Base-by-base conservation (phyloP, 768 basidiomycete species). In the Boletus speciosus region DNA sequence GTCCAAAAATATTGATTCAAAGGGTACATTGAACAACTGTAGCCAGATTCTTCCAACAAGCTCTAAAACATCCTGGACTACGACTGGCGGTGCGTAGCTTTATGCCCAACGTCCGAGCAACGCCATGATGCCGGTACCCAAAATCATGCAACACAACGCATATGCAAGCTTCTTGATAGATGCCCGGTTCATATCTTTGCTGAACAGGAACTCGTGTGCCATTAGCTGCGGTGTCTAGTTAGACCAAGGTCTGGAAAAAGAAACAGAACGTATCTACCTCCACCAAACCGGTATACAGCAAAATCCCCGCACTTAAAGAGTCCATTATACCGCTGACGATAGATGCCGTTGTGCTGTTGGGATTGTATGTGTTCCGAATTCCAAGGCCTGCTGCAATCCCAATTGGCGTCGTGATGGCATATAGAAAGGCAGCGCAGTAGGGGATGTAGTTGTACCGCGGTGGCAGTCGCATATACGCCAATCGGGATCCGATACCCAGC, bases 161-260 rank as follows among this genome's bases (percentile, higher is more conserved):
- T 90, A 96, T 0, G 77, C 70, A n/a, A 96, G 71, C 62, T 83
- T 83, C 27, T 69, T 63, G 49, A 81, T 82, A 6, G 84, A 82
- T 5, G 80, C 81, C n/a, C 81, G 76, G 68, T 86, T 82, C 86
- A 94, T 91, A 53, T 90, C 82, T 54, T 85, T 82, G 75, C 84
- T 93, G 74, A 96, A 93, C 38, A 98, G 66, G 72, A 98, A 97
- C 65, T 98, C 96, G 66, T 97, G 95, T 1, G 93, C 96, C 42
- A 98, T 78, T 0, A 97, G 79, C 86, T 88, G 57, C 2, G 6
- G n/a, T 32, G n/a, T 31, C 7, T 5, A 16, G 49, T 68, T 8
- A 63, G 51, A 39, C 16, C 14, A 32, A 4, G 40, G 5, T 12
- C 7, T 11, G 15, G 14, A 36, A 36, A 6, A 37, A 4, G 41